Conservation (phyloP, 164 flowering plant species). For the Nymphaea thermarum region DNA sequence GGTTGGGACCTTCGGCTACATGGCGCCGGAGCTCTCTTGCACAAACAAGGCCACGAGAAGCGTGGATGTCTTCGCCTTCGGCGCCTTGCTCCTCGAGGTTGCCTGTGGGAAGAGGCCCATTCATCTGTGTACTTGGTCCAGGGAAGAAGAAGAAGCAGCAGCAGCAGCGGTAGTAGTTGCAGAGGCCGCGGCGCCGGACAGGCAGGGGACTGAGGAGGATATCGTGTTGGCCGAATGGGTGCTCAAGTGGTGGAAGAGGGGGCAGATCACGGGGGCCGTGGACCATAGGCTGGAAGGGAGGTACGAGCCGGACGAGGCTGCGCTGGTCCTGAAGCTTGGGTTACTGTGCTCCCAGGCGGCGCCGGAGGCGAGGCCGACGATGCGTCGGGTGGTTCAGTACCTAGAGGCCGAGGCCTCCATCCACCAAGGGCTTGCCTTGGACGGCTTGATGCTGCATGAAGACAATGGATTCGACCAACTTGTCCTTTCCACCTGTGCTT, state of each 20-base stretch:
- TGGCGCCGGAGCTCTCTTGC: constrained; percentile 1
- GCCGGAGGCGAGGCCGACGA: constrained; percentile 1
- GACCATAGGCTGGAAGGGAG: constrained; percentile 3
- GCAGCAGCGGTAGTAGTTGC: too few species aligned
- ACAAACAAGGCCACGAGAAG: not conserved
- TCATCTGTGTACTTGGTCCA: not conserved
- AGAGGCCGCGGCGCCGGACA: too few species aligned
- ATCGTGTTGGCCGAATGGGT: constrained; percentile 3
- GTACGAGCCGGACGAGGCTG: constrained; percentile 4
- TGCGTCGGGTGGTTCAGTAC: constrained; percentile 5
- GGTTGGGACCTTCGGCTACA: constrained; percentile 4
- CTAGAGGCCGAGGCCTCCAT: not conserved
- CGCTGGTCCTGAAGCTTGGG: constrained; percentile 9
- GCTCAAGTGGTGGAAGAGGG: not conserved
- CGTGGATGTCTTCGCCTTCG: not conserved
- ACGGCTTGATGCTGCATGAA: too few species aligned
- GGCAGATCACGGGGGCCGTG: not conserved
- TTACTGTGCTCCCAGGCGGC: constrained; percentile 3
- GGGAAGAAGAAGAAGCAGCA: too few species aligned
- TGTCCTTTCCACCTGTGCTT: too few species aligned
- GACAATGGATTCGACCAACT: too few species aligned
- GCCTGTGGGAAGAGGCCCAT: constrained; percentile 1
- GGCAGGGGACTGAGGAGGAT: not conserved
- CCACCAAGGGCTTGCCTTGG: not conserved
- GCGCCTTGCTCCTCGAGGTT: not conserved